Evolutionary conservation across 2,329 filamentous ascomycete genomes (phyloP).

Genomic region (Blastomyces silverae): DNA sequence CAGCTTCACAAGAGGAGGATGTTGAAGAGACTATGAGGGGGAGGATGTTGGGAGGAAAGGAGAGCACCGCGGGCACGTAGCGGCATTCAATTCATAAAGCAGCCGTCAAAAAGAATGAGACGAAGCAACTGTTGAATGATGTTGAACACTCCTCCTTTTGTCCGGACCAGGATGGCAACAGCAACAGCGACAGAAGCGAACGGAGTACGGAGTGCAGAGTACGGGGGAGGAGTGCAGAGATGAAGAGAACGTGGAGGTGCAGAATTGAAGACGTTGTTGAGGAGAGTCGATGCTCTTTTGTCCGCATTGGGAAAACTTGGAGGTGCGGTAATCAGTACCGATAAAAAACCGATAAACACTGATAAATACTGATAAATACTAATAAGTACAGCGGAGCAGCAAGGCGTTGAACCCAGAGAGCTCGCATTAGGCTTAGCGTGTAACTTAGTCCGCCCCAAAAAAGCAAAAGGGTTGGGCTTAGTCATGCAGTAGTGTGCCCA

Average conservation of each 20-base stretch:
- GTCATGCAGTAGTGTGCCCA: constrained; percentile 15
- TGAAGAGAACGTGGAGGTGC: neutral
- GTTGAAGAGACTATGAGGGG: neutral
- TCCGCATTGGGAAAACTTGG: constrained; percentile 3
- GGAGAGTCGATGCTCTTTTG: neutral
- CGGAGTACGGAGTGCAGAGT: neutral
- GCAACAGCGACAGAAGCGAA: neutral
- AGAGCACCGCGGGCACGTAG: neutral
- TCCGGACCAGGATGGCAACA: neutral
- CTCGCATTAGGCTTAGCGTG: constrained; percentile 33
- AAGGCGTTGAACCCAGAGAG: constrained; percentile 30
- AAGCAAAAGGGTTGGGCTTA: constrained; percentile 34
- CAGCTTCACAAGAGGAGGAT: neutral
- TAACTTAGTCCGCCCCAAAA: constrained; percentile 28
- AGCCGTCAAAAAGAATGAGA: neutral
- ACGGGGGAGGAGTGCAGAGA: neutral
- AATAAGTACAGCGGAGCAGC: neutral
- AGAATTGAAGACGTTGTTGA: neutral
- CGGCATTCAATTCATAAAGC: neutral
- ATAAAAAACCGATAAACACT: neutral
- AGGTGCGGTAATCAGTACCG: neutral
- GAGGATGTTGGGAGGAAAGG: neutral
- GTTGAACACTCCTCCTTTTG: constrained; percentile 4
- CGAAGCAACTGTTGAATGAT: neutral
- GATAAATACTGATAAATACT: neutral